Evolutionary conservation across 169 alveolate genomes (phyloP).

Genomic region (Plasmodium cynomolgi): DNA sequence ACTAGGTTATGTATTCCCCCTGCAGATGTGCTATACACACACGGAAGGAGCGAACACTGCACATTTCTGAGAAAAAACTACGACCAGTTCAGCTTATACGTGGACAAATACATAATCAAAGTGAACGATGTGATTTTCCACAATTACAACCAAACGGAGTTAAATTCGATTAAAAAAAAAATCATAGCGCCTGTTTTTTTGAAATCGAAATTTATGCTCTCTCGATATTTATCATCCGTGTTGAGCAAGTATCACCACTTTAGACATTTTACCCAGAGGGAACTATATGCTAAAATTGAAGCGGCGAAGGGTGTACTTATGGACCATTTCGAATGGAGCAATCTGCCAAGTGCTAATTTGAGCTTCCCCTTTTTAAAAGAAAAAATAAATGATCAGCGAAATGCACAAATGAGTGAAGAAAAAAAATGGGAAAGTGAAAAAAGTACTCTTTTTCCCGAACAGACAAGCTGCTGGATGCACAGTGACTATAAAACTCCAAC

Average conservation of each 20-base stretch:
- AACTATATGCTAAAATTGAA: constrained; percentile 9
- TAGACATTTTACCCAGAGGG: constrained; percentile 5
- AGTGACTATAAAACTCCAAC: not conserved
- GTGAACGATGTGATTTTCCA: constrained; percentile 47
- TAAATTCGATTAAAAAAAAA: not conserved
- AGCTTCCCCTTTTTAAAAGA: not conserved
- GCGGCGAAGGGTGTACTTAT: constrained; percentile 1
- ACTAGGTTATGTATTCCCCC: not conserved
- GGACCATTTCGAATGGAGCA: not conserved
- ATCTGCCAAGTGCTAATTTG: not conserved
- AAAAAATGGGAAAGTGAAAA: not conserved
- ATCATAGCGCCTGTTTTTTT: not conserved
- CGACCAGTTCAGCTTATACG: constrained; percentile 4
- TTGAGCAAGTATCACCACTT: constrained; percentile 14
- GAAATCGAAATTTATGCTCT: constrained; percentile 19
- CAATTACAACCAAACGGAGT: constrained; percentile 31
- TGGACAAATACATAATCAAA: constrained; percentile 49
- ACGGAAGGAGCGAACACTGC: not conserved
- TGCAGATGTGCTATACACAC: not conserved
- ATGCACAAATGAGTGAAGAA: not conserved
- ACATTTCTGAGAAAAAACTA: not conserved
- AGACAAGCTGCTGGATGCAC: not conserved
- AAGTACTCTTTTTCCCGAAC: not conserved
- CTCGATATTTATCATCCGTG: constrained; percentile 10
- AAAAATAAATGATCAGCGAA: not conserved